Conservation (phyloP, 306 rosid genomes). For the Glycine latifolia region DNA sequence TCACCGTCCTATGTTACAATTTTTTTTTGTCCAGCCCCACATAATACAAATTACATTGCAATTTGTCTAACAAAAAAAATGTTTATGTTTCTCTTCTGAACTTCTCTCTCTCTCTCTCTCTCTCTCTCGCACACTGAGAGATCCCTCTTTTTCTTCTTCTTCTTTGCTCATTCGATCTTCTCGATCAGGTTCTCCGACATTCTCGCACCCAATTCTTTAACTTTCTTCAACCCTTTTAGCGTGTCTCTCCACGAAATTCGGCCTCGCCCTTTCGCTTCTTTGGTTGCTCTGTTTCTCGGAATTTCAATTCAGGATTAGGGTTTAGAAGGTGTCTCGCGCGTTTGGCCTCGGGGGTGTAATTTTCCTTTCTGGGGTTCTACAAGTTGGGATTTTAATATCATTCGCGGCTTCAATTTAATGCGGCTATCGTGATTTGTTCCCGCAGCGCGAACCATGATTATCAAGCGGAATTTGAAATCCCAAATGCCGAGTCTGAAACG, state of each 20-base stretch:
- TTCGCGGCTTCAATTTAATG: constrained; percentile 49
- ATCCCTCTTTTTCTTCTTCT: constrained; percentile 73
- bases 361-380: constrained; percentile 33
- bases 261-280: constrained; percentile 32
- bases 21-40: constrained; percentile 18
- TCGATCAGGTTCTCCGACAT: constrained; percentile 48
- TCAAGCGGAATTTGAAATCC: constrained; percentile 91
- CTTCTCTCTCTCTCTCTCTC: constrained; percentile 51
- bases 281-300: constrained; percentile 75
- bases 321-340: constrained; percentile 51
- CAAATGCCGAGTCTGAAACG: constrained; percentile 99
- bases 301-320: constrained; percentile 64
- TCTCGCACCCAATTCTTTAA: constrained; percentile 46
- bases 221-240: constrained; percentile 36
- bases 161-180: constrained; percentile 56
- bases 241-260: constrained; percentile 1
- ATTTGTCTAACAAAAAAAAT: constrained; percentile 32
- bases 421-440: constrained; percentile 37
- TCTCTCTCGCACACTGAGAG: constrained; percentile 47
- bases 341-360: constrained; percentile 38
- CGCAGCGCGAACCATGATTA: constrained; percentile 64
- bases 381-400: constrained; percentile 42
- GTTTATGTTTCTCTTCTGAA: constrained; percentile 39
- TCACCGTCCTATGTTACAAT: constrained; percentile 24
- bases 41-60: constrained; percentile 49